phyloP scores from a whole-genome alignment of 768 basidiomycete species.

The Rickenella mellea region DNA sequence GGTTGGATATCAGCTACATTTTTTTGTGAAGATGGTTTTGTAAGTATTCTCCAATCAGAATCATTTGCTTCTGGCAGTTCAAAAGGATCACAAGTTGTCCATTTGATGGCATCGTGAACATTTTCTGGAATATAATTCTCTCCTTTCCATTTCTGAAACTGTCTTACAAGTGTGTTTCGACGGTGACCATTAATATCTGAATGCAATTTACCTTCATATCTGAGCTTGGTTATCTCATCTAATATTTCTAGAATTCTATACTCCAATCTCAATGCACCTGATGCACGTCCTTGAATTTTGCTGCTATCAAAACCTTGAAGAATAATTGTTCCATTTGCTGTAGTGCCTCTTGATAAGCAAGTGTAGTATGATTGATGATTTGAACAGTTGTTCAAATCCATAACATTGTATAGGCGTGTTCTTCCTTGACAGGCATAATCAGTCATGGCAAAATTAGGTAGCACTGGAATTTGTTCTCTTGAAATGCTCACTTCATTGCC shows the following conservation, averaged over 20 bases:
- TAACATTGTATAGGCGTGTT: slow-evolving; percentile 18
- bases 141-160: slow-evolving; percentile 14
- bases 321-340: slow-evolving; percentile 20
- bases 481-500: slow-evolving; percentile 10
- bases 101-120: slow-evolving; percentile 6
- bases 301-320: slow-evolving; percentile 15
- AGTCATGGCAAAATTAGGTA: slow-evolving; percentile 24
- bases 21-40: too few species aligned
- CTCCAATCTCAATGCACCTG: slow-evolving; percentile 22
- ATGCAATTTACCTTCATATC: slow-evolving; percentile 13
- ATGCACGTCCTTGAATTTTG: slow-evolving; percentile 17
- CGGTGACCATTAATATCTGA: slow-evolving; percentile 7
- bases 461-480: slow-evolving; percentile 16
- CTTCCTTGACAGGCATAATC: slow-evolving; percentile 26
- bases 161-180: slow-evolving; percentile 13
- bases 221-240: slow-evolving; percentile 21
- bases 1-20: too few species aligned
- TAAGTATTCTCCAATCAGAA: too few species aligned
- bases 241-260: slow-evolving; percentile 25
- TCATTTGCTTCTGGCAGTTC: neutral
- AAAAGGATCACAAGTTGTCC: slow-evolving; percentile 12
- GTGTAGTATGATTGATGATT: slow-evolving; percentile 23
- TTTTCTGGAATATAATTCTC: slow-evolving; percentile 11
- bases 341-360: slow-evolving; percentile 18
- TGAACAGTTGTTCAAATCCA: slow-evolving; percentile 16